Evolutionary conservation across 2,329 filamentous ascomycete genomes (phyloP), one percentile per base, ranked within the genome.

Genomic region (Aphanocladium album): DNA sequence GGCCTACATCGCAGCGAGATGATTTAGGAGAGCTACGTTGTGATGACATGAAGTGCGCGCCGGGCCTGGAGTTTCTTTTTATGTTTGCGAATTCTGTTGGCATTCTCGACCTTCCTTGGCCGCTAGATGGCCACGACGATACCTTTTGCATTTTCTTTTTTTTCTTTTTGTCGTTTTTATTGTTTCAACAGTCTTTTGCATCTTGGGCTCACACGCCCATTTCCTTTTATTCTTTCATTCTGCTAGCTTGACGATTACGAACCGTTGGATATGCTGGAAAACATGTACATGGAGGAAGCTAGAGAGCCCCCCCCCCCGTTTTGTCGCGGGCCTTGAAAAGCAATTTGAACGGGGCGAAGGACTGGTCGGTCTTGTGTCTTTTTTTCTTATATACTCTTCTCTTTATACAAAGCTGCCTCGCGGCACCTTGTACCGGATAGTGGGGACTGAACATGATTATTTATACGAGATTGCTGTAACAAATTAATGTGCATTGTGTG

Each of bases 1-100:
- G 83, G 83, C 0, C 70, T 85, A 39, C 76, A 82, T 64, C 74
- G 73, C 58, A 82, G 76, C 69, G 82, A 85, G 72, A 80, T 86
- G 80, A 80, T 85, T 65, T 85, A 72, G 70, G 50, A 41, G 41
- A 33, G 39, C 17, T 53, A 19, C 27, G 57, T 16, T 53, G 49
- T 46, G 57, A 50, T 54, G 49, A 39, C 23, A 25, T 46, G 46
- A 41, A 14, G 21, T 17, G 23, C 11, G 45, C 43, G 21, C 27
- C 16, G 27, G 23, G n/a, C 33, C 50, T 57, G 55, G 19, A 27
- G 46, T 27, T 53, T 27, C 39, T 57, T 43, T 30, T 49, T 39
- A 9, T 41, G 39, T 60, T 35, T 47, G 30, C 43, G 19, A 27
- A 2, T 47, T n/a, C 27, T 57, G 46, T 47, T 11, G 21, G 25